Evolutionary conservation across 768 basidiomycete genomes (phyloP), one percentile per base, ranked within the genome.

Genomic region (Pleurotus citrinopileatus): DNA sequence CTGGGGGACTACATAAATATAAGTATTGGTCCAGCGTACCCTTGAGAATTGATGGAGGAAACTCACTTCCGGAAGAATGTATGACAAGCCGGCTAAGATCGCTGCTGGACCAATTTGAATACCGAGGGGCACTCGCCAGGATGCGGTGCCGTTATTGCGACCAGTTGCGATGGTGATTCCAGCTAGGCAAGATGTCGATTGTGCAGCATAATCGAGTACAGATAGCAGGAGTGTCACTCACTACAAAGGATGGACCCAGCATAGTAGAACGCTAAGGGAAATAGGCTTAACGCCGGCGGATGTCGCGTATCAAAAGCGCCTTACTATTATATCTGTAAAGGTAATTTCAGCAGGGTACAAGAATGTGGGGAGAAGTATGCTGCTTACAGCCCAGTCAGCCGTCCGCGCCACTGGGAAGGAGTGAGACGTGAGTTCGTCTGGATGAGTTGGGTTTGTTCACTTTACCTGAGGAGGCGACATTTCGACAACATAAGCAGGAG

Each of bases 391-490:
- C 77, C 80, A 36, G 78, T 75, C 61, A 80, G 63, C 27, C 75
- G 70, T 51, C 77, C 79, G 57, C 80, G 70, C 79, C 78, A 82
- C 67, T 73, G 2, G 32, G 32, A n/a, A 34, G n/a, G 32, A 34
- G 32, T 34, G n/a, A 10, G 9, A 34, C 15, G 7, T 34, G 15
- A 10, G 9, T 34, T 34, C n/a, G 32, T n/a, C 32, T 34, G 10
- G n/a, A 34, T 9, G 32, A 34, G n/a, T 10, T 9, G n/a, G 9
- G 9, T 34, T 34, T n/a, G n/a, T 7, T 38, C 4, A 10, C 55
- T 62, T 40, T 57, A 72, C 73, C 58, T 80, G 78, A 15, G 81
- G 80, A 42, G 83, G 83, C 10, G 79, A 77, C 64, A 84, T 79
- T 63, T 85, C 83, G 17, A 78, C 75, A 7, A 77, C 75, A 62